These are phyloP conservation scores for Kwoniella dejecticola DNA, from an alignment of 768 basidiomycete species.

Conservation along the genomic window DNA sequence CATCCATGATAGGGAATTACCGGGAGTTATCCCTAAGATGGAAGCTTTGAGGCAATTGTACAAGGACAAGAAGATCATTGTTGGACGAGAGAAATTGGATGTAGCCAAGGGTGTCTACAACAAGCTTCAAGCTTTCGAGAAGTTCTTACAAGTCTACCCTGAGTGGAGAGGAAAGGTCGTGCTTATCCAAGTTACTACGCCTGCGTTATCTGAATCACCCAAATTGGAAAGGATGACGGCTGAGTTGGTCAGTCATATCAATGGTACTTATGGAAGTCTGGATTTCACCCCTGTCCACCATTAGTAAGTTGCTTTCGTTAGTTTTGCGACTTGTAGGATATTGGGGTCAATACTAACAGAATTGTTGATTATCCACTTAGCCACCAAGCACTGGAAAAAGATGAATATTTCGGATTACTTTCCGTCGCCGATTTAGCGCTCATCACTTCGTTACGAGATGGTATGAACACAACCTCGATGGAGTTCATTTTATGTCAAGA, in stretches of 20 bases:
- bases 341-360: background rate
- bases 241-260: slow-evolving; percentile 91
- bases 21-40: slow-evolving; percentile 86
- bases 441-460: slow-evolving; percentile 92
- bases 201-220: slow-evolving; percentile 85
- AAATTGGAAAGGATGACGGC: slow-evolving; percentile 92
- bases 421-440: slow-evolving; percentile 91
- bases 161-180: slow-evolving; percentile 85
- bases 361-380: slow-evolving; percentile 56
- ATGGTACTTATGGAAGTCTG: slow-evolving; percentile 88
- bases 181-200: slow-evolving; percentile 82
- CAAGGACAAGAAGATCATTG: slow-evolving; percentile 96
- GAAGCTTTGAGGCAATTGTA: slow-evolving; percentile 80
- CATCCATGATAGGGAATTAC: slow-evolving; percentile 71
- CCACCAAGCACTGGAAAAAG: slow-evolving; percentile 94
- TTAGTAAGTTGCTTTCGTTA: slow-evolving; percentile 66
- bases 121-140: slow-evolving; percentile 94
- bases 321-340: background rate
- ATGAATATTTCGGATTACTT: slow-evolving; percentile 95
- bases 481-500: slow-evolving; percentile 96
- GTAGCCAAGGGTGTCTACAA: slow-evolving; percentile 98
- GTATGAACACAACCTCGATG: slow-evolving; percentile 99
- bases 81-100: slow-evolving; percentile 95
- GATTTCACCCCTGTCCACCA: slow-evolving; percentile 98
- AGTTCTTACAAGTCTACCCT: slow-evolving; percentile 87